These are phyloP conservation scores for Claviceps sp. DNA, from an alignment of 2,329 filamentous ascomycete genomes.

Conservation along the genomic window DNA sequence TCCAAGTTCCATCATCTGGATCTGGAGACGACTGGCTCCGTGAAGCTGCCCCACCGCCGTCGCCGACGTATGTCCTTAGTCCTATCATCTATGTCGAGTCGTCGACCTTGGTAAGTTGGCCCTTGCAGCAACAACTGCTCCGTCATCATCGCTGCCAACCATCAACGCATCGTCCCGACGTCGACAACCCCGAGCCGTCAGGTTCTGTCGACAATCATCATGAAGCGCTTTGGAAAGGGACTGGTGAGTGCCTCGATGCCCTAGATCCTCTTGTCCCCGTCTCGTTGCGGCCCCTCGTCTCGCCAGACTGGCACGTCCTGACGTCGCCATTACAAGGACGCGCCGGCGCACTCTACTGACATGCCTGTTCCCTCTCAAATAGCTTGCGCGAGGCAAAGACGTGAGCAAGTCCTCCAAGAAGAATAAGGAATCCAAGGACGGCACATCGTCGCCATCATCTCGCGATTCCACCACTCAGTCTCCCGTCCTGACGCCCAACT, in stretches of 20 bases:
- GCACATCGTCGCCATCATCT: conserved; percentile 64
- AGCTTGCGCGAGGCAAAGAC: conserved; percentile 87
- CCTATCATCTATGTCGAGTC: too few species aligned
- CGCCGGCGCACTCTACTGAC: conserved; percentile 9
- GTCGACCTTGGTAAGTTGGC: neutral
- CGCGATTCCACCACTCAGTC: conserved; percentile 44
- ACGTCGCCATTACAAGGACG: conserved; percentile 1
- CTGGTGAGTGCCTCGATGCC: conserved; percentile 29
- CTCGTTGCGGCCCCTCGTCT: conserved; percentile 9
- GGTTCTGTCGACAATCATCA: conserved; percentile 36
- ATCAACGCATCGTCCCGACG: conserved; percentile 3
- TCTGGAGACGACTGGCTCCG: neutral
- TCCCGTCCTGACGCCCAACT: conserved; percentile 63
- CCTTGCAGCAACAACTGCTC: conserved; percentile 2
- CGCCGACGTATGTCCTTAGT: conserved; percentile 4
- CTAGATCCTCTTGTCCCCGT: conserved; percentile 3
- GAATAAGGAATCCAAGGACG: conserved; percentile 59
- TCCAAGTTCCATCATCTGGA: conserved; percentile 1
- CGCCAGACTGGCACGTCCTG: neutral
- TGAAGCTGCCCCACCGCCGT: conserved; percentile 13
- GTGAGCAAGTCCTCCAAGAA: conserved; percentile 72
- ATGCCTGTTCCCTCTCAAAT: conserved; percentile 14
- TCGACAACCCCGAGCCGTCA: conserved; percentile 4
- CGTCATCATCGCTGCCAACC: neutral
- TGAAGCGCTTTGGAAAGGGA: conserved; percentile 97